Evolutionary conservation across 2,329 filamentous ascomycete species (phyloP).

Genomic region (Ophiostoma sp.): DNA sequence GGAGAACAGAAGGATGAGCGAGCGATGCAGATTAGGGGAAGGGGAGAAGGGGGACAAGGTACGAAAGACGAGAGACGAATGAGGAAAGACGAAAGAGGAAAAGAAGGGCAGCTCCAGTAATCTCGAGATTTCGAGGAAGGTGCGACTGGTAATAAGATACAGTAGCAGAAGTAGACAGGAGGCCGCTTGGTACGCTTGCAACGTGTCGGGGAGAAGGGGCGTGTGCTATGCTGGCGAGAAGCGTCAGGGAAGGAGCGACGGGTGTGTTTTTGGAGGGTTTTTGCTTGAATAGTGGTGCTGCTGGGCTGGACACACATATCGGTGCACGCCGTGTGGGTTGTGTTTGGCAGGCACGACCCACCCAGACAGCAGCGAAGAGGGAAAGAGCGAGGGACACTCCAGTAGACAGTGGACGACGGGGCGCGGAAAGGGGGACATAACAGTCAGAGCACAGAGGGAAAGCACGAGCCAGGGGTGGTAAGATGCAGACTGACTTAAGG

Average conservation of each 20-base stretch:
- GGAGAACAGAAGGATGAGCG: slow-evolving; percentile 14
- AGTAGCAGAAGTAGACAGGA: slow-evolving; percentile 1
- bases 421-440: neutral
- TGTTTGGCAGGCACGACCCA: slow-evolving; percentile 2
- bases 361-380: neutral
- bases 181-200: slow-evolving; percentile 1
- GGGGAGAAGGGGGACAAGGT: neutral
- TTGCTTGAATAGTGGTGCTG: neutral
- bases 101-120: slow-evolving; percentile 11
- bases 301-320: slow-evolving; percentile 1
- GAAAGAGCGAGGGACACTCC: neutral
- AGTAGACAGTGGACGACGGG: no score
- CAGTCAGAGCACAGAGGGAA: neutral
- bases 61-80: neutral
- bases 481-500: neutral
- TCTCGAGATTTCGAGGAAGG: slow-evolving; percentile 16
- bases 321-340: neutral
- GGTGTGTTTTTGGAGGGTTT: no score
- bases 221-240: no score
- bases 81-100: slow-evolving; percentile 3
- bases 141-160: slow-evolving; percentile 18
- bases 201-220: neutral
- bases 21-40: slow-evolving; percentile 16
- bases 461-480: neutral
- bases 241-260: no score